Evolutionary conservation across 768 basidiomycete genomes (phyloP).

Genomic region (Mycena chlorophos): DNA sequence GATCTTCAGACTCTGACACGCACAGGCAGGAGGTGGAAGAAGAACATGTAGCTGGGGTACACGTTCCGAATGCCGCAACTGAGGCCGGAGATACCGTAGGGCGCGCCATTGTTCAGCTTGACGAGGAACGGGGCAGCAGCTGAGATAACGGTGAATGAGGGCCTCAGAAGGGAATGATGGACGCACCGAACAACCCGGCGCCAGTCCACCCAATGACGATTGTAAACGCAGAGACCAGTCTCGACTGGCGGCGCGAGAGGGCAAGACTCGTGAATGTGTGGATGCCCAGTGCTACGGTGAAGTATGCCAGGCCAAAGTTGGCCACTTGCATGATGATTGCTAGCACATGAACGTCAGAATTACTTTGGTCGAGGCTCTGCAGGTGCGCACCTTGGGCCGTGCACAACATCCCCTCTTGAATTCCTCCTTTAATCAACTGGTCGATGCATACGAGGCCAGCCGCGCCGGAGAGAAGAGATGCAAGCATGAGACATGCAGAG

Average conservation of each 20-base stretch:
- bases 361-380: neutral
- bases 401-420: slow-evolving; percentile 57
- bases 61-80: slow-evolving; percentile 51
- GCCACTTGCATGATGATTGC: slow-evolving; percentile 62
- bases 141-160: slow-evolving; percentile 7
- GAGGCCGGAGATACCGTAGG: slow-evolving; percentile 55
- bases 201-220: slow-evolving; percentile 56
- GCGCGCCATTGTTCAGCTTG: slow-evolving; percentile 27
- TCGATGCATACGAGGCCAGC: slow-evolving; percentile 55
- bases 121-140: slow-evolving; percentile 40
- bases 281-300: slow-evolving; percentile 61
- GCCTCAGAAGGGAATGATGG: neutral
- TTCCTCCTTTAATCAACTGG: slow-evolving; percentile 47
- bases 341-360: slow-evolving; percentile 26
- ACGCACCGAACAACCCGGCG: slow-evolving; percentile 51
- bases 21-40: slow-evolving; percentile 66
- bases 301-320: slow-evolving; percentile 61
- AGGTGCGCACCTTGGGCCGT: slow-evolving; percentile 55
- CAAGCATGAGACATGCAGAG: slow-evolving; percentile 59
- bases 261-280: slow-evolving; percentile 72
- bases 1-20: neutral
- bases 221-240: slow-evolving; percentile 43
- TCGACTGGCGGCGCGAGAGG: slow-evolving; percentile 52
- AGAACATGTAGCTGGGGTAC: slow-evolving; percentile 45
- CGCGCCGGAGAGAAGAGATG: slow-evolving; percentile 53